These are phyloP conservation scores for Clavispora carvajalis DNA, from an alignment of 805 yeast genomes.

Conservation along the genomic window DNA sequence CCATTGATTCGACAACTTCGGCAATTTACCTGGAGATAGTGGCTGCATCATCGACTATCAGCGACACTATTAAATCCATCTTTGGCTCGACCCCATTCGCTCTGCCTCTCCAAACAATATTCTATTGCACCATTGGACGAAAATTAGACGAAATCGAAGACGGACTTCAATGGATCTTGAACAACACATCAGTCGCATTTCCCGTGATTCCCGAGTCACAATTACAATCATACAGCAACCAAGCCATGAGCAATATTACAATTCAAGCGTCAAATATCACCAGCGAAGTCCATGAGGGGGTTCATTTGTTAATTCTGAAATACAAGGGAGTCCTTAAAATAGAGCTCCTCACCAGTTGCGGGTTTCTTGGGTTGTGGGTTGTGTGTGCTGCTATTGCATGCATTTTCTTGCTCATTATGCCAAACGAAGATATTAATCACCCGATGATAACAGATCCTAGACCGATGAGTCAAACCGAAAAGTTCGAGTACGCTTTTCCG, in stretches of 20 bases:
- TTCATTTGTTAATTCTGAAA: background rate
- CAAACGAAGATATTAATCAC: background rate
- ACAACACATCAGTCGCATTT: slow-evolving; percentile 37
- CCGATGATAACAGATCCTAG: background rate
- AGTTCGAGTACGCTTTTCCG: slow-evolving; percentile 7
- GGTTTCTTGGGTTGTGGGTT: slow-evolving; percentile 3
- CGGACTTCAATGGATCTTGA: slow-evolving; percentile 76
- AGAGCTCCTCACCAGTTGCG: slow-evolving; percentile 2
- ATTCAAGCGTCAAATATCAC: slow-evolving; percentile 10
- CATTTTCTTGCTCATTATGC: background rate
- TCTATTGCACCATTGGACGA: slow-evolving; percentile 74
- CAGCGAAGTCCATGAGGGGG: slow-evolving; percentile 50
- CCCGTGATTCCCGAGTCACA: background rate
- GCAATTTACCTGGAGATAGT: slow-evolving; percentile 1
- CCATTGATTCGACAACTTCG: slow-evolving; percentile 57
- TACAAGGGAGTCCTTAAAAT: background rate
- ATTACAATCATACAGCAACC: background rate
- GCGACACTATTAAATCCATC: slow-evolving; percentile 48
- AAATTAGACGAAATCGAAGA: slow-evolving; percentile 61
- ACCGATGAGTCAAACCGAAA: slow-evolving; percentile 5
- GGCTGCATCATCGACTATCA: slow-evolving; percentile 37
- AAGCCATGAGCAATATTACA: background rate
- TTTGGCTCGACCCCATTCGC: slow-evolving; percentile 69
- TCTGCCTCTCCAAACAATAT: slow-evolving; percentile 57
- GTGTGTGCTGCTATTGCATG: background rate